Evolutionary conservation across 1,284 basidiomycete species (phyloP).

Genomic region (Trametes versicolor): DNA sequence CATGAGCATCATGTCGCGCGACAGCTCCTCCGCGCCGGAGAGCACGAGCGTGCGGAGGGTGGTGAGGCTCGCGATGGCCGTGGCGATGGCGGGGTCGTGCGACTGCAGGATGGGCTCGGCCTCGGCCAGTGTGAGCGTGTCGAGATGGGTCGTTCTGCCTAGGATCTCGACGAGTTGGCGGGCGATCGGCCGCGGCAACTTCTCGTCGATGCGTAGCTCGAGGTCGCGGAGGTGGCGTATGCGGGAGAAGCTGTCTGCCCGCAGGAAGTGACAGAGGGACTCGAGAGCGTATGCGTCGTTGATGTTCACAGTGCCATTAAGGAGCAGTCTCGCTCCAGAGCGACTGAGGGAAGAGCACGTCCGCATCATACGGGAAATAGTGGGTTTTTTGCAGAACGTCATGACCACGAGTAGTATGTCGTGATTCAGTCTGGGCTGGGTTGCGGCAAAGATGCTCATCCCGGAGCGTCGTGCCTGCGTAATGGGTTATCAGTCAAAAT

Average conservation of each 20-base stretch:
- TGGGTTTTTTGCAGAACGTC: background rate
- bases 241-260: background rate
- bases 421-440: constrained; percentile 8
- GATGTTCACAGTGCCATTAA: background rate
- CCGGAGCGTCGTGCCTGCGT: no score
- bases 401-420: constrained; percentile 18
- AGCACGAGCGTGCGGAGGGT: background rate
- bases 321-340: constrained; percentile 5
- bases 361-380: constrained; percentile 8
- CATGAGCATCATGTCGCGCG: background rate
- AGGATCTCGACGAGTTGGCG: background rate
- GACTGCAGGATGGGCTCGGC: background rate
- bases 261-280: background rate
- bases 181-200: background rate
- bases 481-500: no score
- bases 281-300: background rate
- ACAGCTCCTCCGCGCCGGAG: background rate
- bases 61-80: background rate
- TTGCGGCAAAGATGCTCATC: background rate
- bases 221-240: background rate
- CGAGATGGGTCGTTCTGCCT: background rate
- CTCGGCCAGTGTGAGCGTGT: background rate
- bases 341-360: constrained; percentile 19
- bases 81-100: background rate
- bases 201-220: background rate